Base-by-base conservation (phyloP, 1,284 basidiomycete genomes). In the Phellopilus nigrolimitatus region DNA sequence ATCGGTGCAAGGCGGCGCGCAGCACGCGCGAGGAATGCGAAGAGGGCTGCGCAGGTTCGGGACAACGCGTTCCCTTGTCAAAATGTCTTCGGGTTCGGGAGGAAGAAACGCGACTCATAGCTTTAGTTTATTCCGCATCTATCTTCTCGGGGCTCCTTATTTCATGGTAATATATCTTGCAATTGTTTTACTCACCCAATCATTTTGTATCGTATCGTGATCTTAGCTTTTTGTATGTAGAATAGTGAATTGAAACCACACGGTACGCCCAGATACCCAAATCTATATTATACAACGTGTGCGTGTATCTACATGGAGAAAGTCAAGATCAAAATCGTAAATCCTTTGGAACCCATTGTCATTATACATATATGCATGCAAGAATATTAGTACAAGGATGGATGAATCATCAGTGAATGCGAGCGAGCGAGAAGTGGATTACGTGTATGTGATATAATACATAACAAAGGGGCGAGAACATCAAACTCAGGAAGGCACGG, bases 1-100 rank as follows among this genome's bases (percentile, higher is more conserved):
- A 21, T 59, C 53, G 39, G 57, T 54, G 10, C 47, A 30, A 49
- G 66, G 40, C 59, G 66, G 43, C 44, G 58, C 34, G 30, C 50
- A 10, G 34, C 47, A 17, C 42, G 50, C n/a, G n/a, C n/a, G n/a
- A n/a, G n/a, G n/a, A n/a, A n/a, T n/a, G n/a, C n/a, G 17, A 52
- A 47, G 40, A 17, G 42, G 15, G 21, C 33, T 8, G 33, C 4
- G 12, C 15, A n/a, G 4, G 27, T 38, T 31, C 40, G 40, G 7
- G 49, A 48, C 34, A 15, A 17, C 5, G 3, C 36, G 8, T 13
- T 47, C 17, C 39, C 46, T 17, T 48, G 27, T 25, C 34, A 48
- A 48, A 48, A 48, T 28, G 19, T 44, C 22, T 51, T n/a, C n/a
- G n/a, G n/a, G n/a, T n/a, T 44, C 21, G 33, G 21, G 22, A 51